A percentile compares a stretch with the other conserved stretches of the same genome.
Conservation (phyloP, 2,329 filamentous ascomycete species). For the Xylaria arbuscula region DNA sequence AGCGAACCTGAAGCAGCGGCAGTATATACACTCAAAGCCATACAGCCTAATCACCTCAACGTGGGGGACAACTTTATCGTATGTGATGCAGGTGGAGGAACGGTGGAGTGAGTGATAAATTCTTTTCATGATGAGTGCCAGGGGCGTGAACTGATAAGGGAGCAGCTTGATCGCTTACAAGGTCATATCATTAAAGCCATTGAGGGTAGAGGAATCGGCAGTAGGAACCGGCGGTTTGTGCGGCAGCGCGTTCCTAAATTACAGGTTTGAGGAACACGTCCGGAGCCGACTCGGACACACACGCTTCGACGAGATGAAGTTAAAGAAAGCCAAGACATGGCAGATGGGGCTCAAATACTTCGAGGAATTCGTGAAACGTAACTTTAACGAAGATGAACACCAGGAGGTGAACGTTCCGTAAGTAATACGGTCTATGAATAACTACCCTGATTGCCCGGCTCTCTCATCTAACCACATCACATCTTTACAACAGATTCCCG, state of each 20-base stretch:
- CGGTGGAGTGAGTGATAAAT: conserved; percentile 70
- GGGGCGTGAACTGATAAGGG: neutral
- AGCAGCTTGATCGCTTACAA: conserved; percentile 79
- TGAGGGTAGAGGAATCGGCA: conserved; percentile 81
- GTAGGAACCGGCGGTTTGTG: conserved; percentile 83
- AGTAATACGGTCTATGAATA: conserved; percentile 45
- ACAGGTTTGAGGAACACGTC: conserved; percentile 83
- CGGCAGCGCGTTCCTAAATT: conserved; percentile 83
- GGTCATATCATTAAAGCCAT: conserved; percentile 76
- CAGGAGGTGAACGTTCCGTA: conserved; percentile 81
- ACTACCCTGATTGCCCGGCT: neutral
- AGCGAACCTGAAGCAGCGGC: conserved; percentile 84
- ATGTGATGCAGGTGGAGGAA: conserved; percentile 72
- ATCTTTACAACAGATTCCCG: conserved; percentile 64
- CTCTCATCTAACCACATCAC: conserved; percentile 12
- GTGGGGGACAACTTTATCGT: conserved; percentile 75
- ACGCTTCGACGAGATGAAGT: conserved; percentile 78
- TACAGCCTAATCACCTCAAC: conserved; percentile 78
- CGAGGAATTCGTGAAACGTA: conserved; percentile 86
- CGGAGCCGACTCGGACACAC: conserved; percentile 72
- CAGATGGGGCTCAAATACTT: conserved; percentile 83
- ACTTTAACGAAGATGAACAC: conserved; percentile 82
- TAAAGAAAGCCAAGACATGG: conserved; percentile 82
- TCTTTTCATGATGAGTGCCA: neutral
- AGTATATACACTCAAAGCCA: conserved; percentile 82